Evolutionary conservation across 2,329 filamentous ascomycete species (phyloP), one percentile per base, ranked within the genome.

Genomic region (Penicillium brevicompactum): DNA sequence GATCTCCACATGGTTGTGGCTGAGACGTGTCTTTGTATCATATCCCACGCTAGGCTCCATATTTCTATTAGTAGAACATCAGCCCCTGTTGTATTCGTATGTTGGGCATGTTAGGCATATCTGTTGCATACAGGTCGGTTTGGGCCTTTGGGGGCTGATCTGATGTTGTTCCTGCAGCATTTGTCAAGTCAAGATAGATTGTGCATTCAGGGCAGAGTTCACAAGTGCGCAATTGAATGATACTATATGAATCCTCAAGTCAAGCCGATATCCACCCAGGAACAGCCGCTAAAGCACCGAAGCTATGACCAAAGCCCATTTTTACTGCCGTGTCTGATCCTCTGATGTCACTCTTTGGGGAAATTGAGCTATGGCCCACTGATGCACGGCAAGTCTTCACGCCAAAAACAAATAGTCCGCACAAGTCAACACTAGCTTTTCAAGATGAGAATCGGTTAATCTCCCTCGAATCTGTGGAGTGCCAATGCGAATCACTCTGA

Each of bases 1-100:
- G 34, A 53, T 60, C 46, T 56, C 61, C 62, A 65, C 62, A 65
- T 64, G 61, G 59, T 57, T 62, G 62, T 65, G 61, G 61, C 62
- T 64, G 62, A 62, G 62, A 64, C 62, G 56, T 55, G 53, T 56
- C 48, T 60, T 55, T 60, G 61, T 62, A 63, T 65, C 61, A 62
- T 53, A 47, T 56, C 16, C 16, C 49, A 37, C 61, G 51, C 62
- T 65, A 63, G 61, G 51, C 57, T 63, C 62, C 57, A 58, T 58
- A 57, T 56, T 62, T 56, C 61, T 65, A 65, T 63, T 64, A 62
- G 61, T 62, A 62, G 61, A 61, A 64, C 56, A 55, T 42, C 37
- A 42, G 10, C 51, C 51, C 46, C 45, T 37, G 18, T 44, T 38
- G 16, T n/a, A 48, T 43, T 5, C 24, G 45, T 38, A 37, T n/a